A percentile compares a stretch with the other conserved stretches of the same genome.
These are phyloP conservation scores for Strigomonas oncopelti DNA, from an alignment of 208 protist species.

Conservation along the genomic window DNA sequence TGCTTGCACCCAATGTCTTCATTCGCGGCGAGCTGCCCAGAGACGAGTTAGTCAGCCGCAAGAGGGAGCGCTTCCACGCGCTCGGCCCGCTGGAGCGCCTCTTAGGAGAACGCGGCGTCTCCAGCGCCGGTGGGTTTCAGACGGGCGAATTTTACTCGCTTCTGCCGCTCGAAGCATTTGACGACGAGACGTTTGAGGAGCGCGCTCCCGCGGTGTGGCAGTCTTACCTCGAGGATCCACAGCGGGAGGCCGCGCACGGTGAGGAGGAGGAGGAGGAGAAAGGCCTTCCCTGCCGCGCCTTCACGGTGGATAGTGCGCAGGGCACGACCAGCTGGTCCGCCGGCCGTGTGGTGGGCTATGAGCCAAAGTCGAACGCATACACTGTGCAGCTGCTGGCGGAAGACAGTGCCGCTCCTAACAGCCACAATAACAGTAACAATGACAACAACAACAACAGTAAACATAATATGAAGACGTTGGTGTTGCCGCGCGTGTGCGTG, in stretches of 20 bases:
- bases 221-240: not conserved
- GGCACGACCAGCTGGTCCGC: constrained; percentile 13
- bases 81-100: constrained; percentile 52
- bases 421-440: no score
- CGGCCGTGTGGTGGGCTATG: constrained; percentile 25
- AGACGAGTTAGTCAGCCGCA: constrained; percentile 78
- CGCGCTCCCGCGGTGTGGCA: constrained; percentile 71
- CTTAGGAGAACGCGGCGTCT: constrained; percentile 63
- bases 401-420: no score
- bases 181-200: constrained; percentile 87
- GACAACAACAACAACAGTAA: not conserved
- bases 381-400: constrained; percentile 11
- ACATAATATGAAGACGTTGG: not conserved
- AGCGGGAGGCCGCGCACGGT: not conserved
- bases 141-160: constrained; percentile 52
- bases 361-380: constrained; percentile 17
- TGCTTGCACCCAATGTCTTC: constrained; percentile 72
- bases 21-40: constrained; percentile 80
- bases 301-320: constrained; percentile 22
- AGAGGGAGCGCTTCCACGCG: constrained; percentile 60
- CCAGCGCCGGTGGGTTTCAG: constrained; percentile 14
- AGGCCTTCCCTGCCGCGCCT: constrained; percentile 46
- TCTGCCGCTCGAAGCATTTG: constrained; percentile 91
- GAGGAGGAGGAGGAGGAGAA: constrained; percentile 15
- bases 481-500: constrained; percentile 80